phyloP scores from a whole-genome alignment of 148 eudicot species.

The Vaccinium vitisidaea region DNA sequence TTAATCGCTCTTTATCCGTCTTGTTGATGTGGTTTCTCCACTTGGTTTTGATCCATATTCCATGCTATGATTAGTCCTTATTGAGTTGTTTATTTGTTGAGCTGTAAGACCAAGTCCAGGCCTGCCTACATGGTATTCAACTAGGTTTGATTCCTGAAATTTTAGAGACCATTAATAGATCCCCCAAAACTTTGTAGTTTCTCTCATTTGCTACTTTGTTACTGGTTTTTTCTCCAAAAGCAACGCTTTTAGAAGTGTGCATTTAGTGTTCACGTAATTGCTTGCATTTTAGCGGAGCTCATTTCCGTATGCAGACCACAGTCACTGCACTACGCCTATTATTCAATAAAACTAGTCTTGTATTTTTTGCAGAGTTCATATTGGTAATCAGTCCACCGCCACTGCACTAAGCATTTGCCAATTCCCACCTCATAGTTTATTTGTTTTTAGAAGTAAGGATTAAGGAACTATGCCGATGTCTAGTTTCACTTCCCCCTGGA shows the following conservation, averaged over 20 bases:
- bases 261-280: background rate
- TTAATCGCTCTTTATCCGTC: background rate
- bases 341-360: background rate
- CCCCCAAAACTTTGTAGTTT: background rate
- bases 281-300: background rate
- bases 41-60: background rate
- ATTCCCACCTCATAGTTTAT: background rate
- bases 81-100: background rate
- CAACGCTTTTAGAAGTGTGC: background rate
- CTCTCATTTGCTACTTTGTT: background rate
- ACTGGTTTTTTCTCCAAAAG: background rate
- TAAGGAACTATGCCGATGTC: background rate
- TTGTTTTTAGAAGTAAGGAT: background rate
- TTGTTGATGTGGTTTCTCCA: background rate
- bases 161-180: background rate
- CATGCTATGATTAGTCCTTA: background rate
- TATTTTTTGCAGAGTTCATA: background rate
- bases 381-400: background rate
- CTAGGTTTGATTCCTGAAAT: background rate
- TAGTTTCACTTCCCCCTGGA: background rate
- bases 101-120: background rate
- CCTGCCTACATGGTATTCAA: background rate
- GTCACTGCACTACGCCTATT: background rate
- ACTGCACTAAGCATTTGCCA: background rate
- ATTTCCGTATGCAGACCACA: background rate